These are phyloP conservation scores for Hysterium pulicare DNA, from an alignment of 2,329 filamentous ascomycete species.

Conservation along the genomic window DNA sequence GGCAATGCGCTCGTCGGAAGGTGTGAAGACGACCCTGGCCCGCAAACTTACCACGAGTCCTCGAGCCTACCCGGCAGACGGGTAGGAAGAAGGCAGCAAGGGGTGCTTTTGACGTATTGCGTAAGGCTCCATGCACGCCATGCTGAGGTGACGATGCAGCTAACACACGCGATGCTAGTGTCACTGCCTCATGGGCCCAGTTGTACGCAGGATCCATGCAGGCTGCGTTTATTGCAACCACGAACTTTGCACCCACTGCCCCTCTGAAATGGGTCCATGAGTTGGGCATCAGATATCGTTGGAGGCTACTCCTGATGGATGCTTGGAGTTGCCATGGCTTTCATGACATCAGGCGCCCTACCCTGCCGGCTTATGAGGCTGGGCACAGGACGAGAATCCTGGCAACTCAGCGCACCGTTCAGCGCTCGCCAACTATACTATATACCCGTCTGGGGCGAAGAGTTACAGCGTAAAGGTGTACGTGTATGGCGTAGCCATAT, in stretches of 20 bases:
- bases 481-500: too few relatives aligned
- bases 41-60: too few relatives aligned
- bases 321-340: neutral
- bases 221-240: neutral
- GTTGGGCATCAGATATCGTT: too few relatives aligned
- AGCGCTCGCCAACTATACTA: neutral
- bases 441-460: too few relatives aligned
- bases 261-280: too few relatives aligned
- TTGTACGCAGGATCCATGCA: neutral
- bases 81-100: neutral
- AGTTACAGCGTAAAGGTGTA: too few relatives aligned
- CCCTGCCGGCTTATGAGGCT: neutral
- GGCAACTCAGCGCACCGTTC: neutral
- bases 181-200: neutral
- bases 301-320: neutral
- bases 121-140: neutral
- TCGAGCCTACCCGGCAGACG: too few relatives aligned
- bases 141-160: neutral
- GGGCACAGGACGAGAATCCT: neutral
- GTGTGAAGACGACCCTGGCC: too few relatives aligned
- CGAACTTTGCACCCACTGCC: neutral
- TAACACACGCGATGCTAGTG: neutral
- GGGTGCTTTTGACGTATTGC: neutral
- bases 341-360: neutral
- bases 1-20: too few relatives aligned